These are phyloP conservation scores for Baeospora myosura DNA, from an alignment of 1,284 basidiomycete genomes.

Conservation along the genomic window DNA sequence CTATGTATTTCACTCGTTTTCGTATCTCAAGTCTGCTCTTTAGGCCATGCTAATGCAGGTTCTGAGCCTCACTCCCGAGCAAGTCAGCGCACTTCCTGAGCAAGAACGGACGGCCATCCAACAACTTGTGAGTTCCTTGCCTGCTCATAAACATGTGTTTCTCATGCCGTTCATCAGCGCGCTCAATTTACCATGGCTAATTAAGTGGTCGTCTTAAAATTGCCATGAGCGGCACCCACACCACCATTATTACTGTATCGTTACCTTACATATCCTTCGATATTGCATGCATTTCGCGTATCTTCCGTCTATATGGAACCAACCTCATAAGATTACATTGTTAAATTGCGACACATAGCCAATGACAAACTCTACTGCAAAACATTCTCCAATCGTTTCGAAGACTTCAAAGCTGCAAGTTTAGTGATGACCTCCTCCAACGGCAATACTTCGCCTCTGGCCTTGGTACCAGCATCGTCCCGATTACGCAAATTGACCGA, in stretches of 20 bases:
- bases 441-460: constrained; percentile 59
- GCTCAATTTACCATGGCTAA: too few relatives aligned
- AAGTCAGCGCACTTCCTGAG: constrained; percentile 81
- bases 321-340: too few relatives aligned
- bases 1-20: not conserved
- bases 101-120: constrained; percentile 82
- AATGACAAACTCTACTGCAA: too few relatives aligned
- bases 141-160: too few relatives aligned
- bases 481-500: constrained; percentile 95
- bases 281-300: too few relatives aligned
- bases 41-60: constrained; percentile 85
- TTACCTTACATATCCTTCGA: too few relatives aligned
- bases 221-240: too few relatives aligned
- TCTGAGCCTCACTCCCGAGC: constrained; percentile 76
- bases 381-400: constrained; percentile 22
- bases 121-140: constrained; percentile 59
- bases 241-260: too few relatives aligned
- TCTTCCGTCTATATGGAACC: too few relatives aligned
- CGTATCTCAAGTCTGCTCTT: constrained; percentile 2
- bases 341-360: too few relatives aligned
- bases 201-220: too few relatives aligned
- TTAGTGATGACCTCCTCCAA: constrained; percentile 62
- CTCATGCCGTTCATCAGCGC: too few relatives aligned
- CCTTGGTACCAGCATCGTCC: constrained; percentile 83
- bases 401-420: constrained; percentile 57